A percentile compares a stretch with the other conserved stretches of the same genome.
These are phyloP conservation scores for Lyophyllum semitale DNA, from an alignment of 768 basidiomycete species.

Conservation along the genomic window DNA sequence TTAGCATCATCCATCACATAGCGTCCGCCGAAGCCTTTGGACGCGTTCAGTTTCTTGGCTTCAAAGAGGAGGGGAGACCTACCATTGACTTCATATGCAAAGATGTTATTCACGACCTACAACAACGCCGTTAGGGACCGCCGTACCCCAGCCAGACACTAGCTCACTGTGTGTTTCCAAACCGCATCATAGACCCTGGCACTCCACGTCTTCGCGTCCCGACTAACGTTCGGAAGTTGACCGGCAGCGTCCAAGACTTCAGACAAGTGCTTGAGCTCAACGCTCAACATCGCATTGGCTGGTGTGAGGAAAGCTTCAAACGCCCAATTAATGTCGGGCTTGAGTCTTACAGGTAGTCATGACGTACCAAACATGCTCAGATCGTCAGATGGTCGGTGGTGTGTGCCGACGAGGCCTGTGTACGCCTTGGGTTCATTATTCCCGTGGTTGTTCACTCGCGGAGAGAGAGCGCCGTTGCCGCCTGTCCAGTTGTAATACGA, in stretches of 20 bases:
- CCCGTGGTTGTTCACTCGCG: slow-evolving; percentile 64
- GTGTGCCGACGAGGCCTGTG: slow-evolving; percentile 76
- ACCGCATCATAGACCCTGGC: slow-evolving; percentile 58
- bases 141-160: not conserved
- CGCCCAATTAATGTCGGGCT: not conserved
- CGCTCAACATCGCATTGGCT: slow-evolving; percentile 82
- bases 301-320: slow-evolving; percentile 69
- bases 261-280: slow-evolving; percentile 65
- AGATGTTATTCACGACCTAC: slow-evolving; percentile 63
- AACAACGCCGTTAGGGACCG: not conserved
- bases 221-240: slow-evolving; percentile 51
- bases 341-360: not conserved
- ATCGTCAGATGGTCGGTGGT: slow-evolving; percentile 79
- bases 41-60: not conserved
- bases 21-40: slow-evolving; percentile 60
- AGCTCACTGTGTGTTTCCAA: slow-evolving; percentile 60
- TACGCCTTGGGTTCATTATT: slow-evolving; percentile 77
- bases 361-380: slow-evolving; percentile 61
- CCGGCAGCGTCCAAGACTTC: slow-evolving; percentile 54
- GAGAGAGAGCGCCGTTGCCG: slow-evolving; percentile 60
- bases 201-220: slow-evolving; percentile 59
- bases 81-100: slow-evolving; percentile 82
- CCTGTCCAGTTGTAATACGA: slow-evolving; percentile 87
- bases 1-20: slow-evolving; percentile 89
- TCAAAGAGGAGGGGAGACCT: slow-evolving; percentile 5